phyloP scores from a whole-genome alignment of 257 asterid genomes.

The Nicotiana undulata region DNA sequence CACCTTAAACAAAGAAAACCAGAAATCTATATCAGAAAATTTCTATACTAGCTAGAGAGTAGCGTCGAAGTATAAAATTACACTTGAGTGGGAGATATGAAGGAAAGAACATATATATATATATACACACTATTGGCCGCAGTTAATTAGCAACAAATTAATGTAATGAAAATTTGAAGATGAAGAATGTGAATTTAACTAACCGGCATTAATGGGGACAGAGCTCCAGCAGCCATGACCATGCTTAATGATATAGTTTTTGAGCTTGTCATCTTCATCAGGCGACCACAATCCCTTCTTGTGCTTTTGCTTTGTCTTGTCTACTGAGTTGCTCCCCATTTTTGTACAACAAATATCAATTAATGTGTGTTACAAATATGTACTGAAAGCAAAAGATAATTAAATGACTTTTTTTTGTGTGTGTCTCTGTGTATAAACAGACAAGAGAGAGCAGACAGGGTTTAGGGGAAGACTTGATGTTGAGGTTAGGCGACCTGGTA shows the following conservation, averaged over 20 bases:
- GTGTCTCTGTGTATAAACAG: neutral
- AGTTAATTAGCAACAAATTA: neutral
- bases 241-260: slow-evolving; percentile 37
- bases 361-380: neutral
- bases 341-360: neutral
- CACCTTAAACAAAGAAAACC: neutral
- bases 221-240: slow-evolving; percentile 89
- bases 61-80: neutral
- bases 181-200: neutral
- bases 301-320: slow-evolving; percentile 43
- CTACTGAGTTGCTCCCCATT: slow-evolving; percentile 38
- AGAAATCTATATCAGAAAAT: neutral
- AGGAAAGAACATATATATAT: neutral
- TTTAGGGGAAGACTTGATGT: slow-evolving; percentile 12
- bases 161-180: slow-evolving; percentile 20
- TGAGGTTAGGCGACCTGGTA: slow-evolving; percentile 16
- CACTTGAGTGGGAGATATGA: neutral
- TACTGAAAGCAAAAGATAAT: neutral
- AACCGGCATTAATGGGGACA: slow-evolving; percentile 79
- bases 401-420: neutral
- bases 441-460: neutral
- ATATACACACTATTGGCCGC: no score
- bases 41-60: neutral
- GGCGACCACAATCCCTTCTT: slow-evolving; percentile 91
- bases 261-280: slow-evolving; percentile 81